Evolutionary conservation across 768 basidiomycete species (phyloP), one percentile per base, ranked within the genome.

Genomic region (Gyrodon lividus): DNA sequence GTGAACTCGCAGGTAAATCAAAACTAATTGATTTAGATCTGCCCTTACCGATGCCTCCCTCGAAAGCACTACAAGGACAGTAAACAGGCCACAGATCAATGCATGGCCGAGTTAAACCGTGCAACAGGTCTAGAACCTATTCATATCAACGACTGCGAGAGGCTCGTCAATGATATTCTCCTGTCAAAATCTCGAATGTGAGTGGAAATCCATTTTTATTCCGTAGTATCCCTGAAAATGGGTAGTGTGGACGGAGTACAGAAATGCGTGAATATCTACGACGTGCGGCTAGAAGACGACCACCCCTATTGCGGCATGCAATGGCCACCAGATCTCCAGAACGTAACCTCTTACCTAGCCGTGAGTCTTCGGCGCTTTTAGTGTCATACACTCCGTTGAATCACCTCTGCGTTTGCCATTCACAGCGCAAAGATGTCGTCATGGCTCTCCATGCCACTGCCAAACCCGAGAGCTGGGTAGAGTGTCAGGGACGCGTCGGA

Each of bases 221-320:
- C 20, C 23, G 24, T 35, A 30, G 17, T 12, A 13, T n/a, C 16
- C 28, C 45, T 58, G 31, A 60, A n/a, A 14, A 19, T 42, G 3
- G 2, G 2, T 39, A 93, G 90, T 33, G 74, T 84, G 37, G 76
- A 91, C 46, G 89, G 84, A 10, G 72, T 77, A 56, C 70, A 77
- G 23, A 85, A 84, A 72, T 99, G 97, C 65, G 73, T 95, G 54
- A 99, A 99, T 66, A 83, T 98, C 34, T 99, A 99, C 59, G 97
- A 99, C 63, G 82, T 98, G 13, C 88, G 97, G 22, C 72, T 88
- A n/a, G 84, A 89, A 48, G 97, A 99, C 65, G 78, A 79, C 12
- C 72, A 66, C 31, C 97, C 97, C 16, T 87, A 83, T 1, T 99
- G 97, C 68, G 97, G 96, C 3, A 90, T 96, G 92, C 96, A 94